Percentiles rank a stretch among this genome's conserved stretches.
Conservation (phyloP, 331 rosid genomes). For the Stylosanthes scabra region DNA sequence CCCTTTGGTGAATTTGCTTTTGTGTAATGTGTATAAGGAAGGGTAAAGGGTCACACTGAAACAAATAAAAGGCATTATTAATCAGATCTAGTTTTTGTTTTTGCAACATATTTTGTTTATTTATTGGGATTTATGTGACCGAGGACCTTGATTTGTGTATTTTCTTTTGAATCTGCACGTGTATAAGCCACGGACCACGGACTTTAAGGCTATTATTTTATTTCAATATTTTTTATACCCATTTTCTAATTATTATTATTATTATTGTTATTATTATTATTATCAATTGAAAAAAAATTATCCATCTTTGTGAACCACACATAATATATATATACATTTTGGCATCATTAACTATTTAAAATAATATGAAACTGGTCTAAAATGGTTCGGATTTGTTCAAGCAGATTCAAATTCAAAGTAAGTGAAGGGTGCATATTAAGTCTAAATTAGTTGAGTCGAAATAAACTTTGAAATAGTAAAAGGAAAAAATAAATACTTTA, state of each 20-base stretch:
- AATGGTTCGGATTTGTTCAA: no score
- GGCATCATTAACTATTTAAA: neutral
- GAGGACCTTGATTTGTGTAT: constrained; percentile 72
- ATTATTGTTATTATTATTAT: neutral
- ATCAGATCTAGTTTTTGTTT: constrained; percentile 51
- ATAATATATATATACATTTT: neutral
- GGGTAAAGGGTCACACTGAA: constrained; percentile 21
- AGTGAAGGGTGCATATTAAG: no score
- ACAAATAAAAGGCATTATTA: constrained; percentile 36
- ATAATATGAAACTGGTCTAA: no score
- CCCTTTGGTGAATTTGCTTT: constrained; percentile 51
- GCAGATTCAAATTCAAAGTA: no score
- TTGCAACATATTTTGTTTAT: constrained; percentile 30
- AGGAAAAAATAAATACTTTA: neutral
- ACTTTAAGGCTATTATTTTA: constrained; percentile 48
- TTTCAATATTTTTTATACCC: constrained; percentile 36
- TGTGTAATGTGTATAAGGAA: neutral
- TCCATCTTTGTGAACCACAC: neutral
- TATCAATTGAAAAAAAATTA: no score
- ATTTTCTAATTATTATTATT: neutral
- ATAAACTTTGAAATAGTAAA: no score
- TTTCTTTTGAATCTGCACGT: constrained; percentile 63
- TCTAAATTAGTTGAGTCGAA: no score
- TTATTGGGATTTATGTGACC: constrained; percentile 40
- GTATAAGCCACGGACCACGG: constrained; percentile 74